phyloP scores from a whole-genome alignment of 2,329 filamentous ascomycete species.

The Colletotrichum cereale region DNA sequence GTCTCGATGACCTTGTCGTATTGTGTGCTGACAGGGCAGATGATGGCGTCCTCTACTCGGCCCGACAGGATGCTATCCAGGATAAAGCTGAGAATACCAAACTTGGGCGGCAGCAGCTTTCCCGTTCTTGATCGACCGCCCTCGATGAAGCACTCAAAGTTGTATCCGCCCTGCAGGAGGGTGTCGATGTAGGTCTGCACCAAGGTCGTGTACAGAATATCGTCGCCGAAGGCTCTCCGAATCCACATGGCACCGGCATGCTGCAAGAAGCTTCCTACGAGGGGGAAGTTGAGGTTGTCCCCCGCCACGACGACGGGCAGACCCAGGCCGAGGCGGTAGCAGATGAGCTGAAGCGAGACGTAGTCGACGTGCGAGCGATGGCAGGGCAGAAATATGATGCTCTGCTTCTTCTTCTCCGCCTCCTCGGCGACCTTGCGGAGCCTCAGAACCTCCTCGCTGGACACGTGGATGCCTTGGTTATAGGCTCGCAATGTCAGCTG shows the following conservation, averaged over 20 bases:
- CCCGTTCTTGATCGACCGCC: conserved; percentile 93
- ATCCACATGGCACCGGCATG: conserved; percentile 99
- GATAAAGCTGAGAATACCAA: conserved; percentile 92
- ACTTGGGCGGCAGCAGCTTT: conserved; percentile 93
- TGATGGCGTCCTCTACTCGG: conserved; percentile 88
- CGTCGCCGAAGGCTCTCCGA: conserved; percentile 89
- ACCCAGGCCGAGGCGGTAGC: conserved; percentile 90
- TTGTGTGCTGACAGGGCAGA: conserved; percentile 96
- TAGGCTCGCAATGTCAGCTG: conserved; percentile 94
- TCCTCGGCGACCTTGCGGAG: conserved; percentile 84
- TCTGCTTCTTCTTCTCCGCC: conserved; percentile 89
- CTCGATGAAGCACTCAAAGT: conserved; percentile 98
- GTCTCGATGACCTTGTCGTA: conserved; percentile 99
- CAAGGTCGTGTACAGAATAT: conserved; percentile 89
- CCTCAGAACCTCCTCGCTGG: conserved; percentile 90
- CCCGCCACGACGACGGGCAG: conserved; percentile 93
- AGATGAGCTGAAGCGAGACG: conserved; percentile 93
- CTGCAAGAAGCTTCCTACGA: conserved; percentile 90
- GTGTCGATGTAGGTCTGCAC: conserved; percentile 98
- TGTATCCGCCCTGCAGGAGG: conserved; percentile 88
- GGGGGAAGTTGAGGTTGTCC: conserved; percentile 94
- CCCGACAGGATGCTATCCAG: conserved; percentile 91
- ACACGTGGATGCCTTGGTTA: conserved; percentile 97
- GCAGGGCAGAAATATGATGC: conserved; percentile 94
- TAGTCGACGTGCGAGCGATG: conserved; percentile 98